Percentiles rank a stretch among this genome's conserved stretches.
These are phyloP conservation scores for Purshia tridentata DNA, from an alignment of 306 rosid genomes.

Conservation along the genomic window DNA sequence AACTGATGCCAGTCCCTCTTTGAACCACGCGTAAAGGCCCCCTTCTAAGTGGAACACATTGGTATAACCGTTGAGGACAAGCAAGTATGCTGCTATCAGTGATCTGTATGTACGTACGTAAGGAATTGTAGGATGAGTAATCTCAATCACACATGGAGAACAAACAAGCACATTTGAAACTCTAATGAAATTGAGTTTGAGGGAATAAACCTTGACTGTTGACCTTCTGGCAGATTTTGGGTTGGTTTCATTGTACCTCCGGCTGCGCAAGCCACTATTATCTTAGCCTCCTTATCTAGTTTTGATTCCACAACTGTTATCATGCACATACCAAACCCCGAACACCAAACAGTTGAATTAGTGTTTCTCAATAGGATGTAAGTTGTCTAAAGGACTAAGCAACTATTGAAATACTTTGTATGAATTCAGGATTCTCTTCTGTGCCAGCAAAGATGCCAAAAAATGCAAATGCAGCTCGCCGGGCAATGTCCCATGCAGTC, in stretches of 20 bases:
- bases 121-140: background rate
- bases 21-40: slow-evolving; percentile 82
- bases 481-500: slow-evolving; percentile 99
- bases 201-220: slow-evolving; percentile 73
- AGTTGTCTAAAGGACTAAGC: slow-evolving; percentile 17
- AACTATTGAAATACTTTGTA: slow-evolving; percentile 41
- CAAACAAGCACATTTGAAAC: background rate
- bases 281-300: slow-evolving; percentile 66
- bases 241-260: slow-evolving; percentile 95
- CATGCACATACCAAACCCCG: background rate
- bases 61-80: slow-evolving; percentile 75
- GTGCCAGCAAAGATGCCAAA: slow-evolving; percentile 95
- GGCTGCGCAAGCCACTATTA: slow-evolving; percentile 85
- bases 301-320: slow-evolving; percentile 71
- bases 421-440: slow-evolving; percentile 96
- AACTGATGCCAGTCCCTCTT: slow-evolving; percentile 64
- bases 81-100: slow-evolving; percentile 95
- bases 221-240: slow-evolving; percentile 93
- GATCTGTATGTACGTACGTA: slow-evolving; percentile 50
- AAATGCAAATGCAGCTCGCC: slow-evolving; percentile 97
- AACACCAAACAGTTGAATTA: slow-evolving; percentile 5
- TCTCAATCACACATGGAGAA: background rate
- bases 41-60: slow-evolving; percentile 95
- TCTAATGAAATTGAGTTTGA: background rate
- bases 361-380: background rate